These are phyloP conservation scores for Starmera dryadoides DNA, from an alignment of 805 yeast genomes.

Conservation along the genomic window DNA sequence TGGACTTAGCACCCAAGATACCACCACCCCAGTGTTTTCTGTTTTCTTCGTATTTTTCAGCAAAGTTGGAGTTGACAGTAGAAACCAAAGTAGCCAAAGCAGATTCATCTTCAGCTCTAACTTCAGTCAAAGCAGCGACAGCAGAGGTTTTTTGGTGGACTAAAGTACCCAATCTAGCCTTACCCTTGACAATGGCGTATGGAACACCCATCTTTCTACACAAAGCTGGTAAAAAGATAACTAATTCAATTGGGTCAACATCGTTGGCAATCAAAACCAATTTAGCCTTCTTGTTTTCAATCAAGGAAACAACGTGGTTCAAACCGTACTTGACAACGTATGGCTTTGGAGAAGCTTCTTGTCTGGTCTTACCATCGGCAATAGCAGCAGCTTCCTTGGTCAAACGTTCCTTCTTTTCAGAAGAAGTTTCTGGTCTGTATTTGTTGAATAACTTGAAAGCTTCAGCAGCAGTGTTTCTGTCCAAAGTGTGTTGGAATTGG, in stretches of 20 bases:
- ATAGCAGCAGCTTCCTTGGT: slow-evolving; percentile 98
- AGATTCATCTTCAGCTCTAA: slow-evolving; percentile 89
- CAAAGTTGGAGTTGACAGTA: slow-evolving; percentile 88
- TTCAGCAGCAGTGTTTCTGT: slow-evolving; percentile 98
- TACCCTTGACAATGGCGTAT: slow-evolving; percentile 96
- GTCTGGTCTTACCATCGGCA: slow-evolving; percentile 96
- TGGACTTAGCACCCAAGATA: slow-evolving; percentile 91
- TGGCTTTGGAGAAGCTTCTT: slow-evolving; percentile 96
- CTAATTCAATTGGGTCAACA: slow-evolving; percentile 98
- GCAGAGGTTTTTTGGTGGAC: slow-evolving; percentile 97
- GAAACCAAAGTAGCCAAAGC: slow-evolving; percentile 89
- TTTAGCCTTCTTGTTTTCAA: slow-evolving; percentile 98
- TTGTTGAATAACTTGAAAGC: slow-evolving; percentile 96
- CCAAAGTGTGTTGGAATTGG: slow-evolving; percentile 92
- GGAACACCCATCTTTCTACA: slow-evolving; percentile 99
- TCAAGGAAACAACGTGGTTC: slow-evolving; percentile 95
- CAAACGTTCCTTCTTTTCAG: slow-evolving; percentile 98
- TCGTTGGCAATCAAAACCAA: slow-evolving; percentile 97
- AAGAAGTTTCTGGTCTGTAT: slow-evolving; percentile 96
- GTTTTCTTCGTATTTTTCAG: slow-evolving; percentile 88
- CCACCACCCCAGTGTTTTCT: slow-evolving; percentile 99
- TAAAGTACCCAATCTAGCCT: slow-evolving; percentile 96
- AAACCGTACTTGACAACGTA: slow-evolving; percentile 96
- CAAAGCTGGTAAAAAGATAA: slow-evolving; percentile 94
- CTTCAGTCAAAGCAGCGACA: slow-evolving; percentile 96